Conservation (phyloP, 1,284 basidiomycete genomes). For the Ustilago lituana region DNA sequence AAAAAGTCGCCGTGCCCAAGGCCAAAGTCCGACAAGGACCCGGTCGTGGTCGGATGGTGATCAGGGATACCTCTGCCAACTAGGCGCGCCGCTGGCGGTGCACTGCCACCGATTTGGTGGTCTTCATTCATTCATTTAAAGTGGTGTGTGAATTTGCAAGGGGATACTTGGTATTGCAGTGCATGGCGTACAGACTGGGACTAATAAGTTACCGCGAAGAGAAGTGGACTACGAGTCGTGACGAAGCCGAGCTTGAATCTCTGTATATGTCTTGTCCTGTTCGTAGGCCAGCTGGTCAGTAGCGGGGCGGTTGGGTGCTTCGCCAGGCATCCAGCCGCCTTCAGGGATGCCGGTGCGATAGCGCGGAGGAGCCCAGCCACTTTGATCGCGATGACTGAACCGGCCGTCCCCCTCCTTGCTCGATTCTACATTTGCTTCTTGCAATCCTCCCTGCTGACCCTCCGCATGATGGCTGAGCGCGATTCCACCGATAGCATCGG, state of each 20-base stretch:
- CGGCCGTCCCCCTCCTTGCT: constrained; percentile 1
- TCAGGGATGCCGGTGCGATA: constrained; percentile 37
- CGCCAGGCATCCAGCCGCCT: constrained; percentile 44
- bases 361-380: constrained; percentile 58
- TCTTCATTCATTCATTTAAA: no score
- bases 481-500: background rate
- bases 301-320: constrained; percentile 39
- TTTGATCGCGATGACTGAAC: constrained; percentile 22
- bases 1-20: constrained; percentile 28
- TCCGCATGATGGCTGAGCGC: constrained; percentile 13
- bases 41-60: constrained; percentile 36
- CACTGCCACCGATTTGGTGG: no score
- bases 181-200: no score
- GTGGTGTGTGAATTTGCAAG: no score
- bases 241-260: constrained; percentile 39
- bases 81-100: no score
- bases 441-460: background rate
- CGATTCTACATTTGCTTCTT: background rate
- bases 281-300: constrained; percentile 27
- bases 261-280: constrained; percentile 42
- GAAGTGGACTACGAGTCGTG: no score
- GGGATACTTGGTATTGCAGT: no score
- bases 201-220: no score
- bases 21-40: constrained; percentile 38
- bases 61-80: constrained; percentile 24